Percentiles rank a stretch among this genome's conserved stretches.
phyloP scores from a whole-genome alignment of 495 filamentous ascomycete species.

The Hypoxylon intermedium region DNA sequence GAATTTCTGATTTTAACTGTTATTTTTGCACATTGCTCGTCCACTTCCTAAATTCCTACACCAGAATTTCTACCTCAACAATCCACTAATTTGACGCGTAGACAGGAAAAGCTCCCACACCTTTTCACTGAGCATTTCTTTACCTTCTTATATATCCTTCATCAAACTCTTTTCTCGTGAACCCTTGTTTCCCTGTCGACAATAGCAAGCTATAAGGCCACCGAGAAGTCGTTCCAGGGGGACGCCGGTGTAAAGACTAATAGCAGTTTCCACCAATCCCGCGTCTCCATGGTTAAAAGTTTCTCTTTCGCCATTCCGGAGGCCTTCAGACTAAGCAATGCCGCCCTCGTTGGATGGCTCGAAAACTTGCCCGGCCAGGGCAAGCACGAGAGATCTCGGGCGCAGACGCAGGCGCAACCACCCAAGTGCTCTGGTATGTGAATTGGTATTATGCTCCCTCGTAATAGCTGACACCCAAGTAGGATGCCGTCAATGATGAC shows the following conservation, averaged over 20 bases:
- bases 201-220: background rate
- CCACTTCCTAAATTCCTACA: too few species aligned
- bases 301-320: conserved; percentile 31
- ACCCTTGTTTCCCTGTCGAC: too few species aligned
- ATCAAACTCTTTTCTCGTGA: too few species aligned
- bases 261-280: conserved; percentile 9
- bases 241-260: background rate
- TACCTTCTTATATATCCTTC: too few species aligned
- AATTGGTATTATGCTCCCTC: background rate
- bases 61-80: too few species aligned
- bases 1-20: too few species aligned
- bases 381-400: conserved; percentile 14
- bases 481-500: conserved; percentile 20
- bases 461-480: background rate
- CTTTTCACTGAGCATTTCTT: too few species aligned
- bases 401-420: too few species aligned
- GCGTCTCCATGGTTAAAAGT: conserved; percentile 18
- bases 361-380: conserved; percentile 18
- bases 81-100: too few species aligned
- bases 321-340: conserved; percentile 18
- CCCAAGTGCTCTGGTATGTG: conserved; percentile 28
- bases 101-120: too few species aligned
- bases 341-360: conserved; percentile 29
- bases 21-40: too few species aligned
- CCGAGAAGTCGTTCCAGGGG: background rate